These are phyloP conservation scores for Glycine latifolia DNA, from an alignment of 306 rosid species.

Conservation along the genomic window DNA sequence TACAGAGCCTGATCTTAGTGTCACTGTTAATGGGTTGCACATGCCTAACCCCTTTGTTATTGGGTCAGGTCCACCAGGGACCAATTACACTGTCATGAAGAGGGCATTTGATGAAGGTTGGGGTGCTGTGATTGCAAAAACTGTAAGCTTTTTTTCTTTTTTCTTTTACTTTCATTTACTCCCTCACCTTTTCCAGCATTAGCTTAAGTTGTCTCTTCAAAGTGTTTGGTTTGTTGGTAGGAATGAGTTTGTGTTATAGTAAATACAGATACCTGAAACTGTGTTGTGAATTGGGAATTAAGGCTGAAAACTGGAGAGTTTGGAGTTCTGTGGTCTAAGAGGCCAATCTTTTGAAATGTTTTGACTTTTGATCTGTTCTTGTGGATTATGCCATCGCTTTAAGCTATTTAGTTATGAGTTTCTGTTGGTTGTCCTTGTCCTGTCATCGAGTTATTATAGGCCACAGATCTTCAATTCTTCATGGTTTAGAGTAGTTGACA, in stretches of 20 bases:
- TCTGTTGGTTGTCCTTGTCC: conserved; percentile 28
- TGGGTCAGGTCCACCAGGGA: conserved; percentile 98
- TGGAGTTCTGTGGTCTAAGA: not conserved
- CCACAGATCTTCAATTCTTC: conserved; percentile 1
- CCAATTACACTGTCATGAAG: conserved; percentile 98
- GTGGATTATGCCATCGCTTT: not conserved
- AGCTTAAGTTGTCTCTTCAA: conserved; percentile 10
- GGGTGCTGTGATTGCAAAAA: conserved; percentile 98
- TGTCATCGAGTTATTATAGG: not conserved
- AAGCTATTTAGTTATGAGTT: conserved; percentile 19
- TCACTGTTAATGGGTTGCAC: conserved; percentile 77
- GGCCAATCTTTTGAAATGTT: not conserved
- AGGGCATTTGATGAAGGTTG: conserved; percentile 99
- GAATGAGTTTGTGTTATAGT: conserved; percentile 32
- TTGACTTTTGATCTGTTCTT: conserved; percentile 25
- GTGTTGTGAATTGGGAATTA: not conserved
- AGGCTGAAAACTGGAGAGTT: not conserved
- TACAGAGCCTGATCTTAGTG: conserved; percentile 91
- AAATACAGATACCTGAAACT: not conserved
- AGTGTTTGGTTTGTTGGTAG: conserved; percentile 12
- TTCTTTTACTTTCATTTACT: not conserved
- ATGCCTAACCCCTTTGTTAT: conserved; percentile 97
- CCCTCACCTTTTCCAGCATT: not conserved
- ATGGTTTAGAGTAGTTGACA: conserved; percentile 21
- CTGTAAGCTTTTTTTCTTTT: conserved; percentile 62